These are phyloP conservation scores for Ambrosiella beaveri DNA, from an alignment of 2,329 filamentous ascomycete species.

Conservation along the genomic window DNA sequence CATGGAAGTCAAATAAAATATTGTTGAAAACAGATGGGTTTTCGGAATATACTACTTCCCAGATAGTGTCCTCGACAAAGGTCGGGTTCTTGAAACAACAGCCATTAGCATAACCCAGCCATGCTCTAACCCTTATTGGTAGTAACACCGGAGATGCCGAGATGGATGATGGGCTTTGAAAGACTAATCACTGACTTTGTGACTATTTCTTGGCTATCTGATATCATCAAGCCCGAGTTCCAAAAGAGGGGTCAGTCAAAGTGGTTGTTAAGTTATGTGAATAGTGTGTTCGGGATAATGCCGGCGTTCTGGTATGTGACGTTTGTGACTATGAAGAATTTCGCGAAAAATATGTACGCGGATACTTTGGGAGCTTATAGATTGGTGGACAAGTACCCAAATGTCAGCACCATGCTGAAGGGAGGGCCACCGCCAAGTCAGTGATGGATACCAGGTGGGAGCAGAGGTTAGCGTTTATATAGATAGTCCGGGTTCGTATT, in stretches of 20 bases:
- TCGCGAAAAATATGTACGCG: not conserved
- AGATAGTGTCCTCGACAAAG: conserved; percentile 19
- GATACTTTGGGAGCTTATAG: not conserved
- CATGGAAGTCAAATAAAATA: conserved; percentile 29
- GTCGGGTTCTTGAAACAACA: not conserved
- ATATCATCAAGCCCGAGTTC: conserved; percentile 22
- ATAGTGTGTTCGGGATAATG: not conserved
- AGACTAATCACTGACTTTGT: conserved; percentile 45
- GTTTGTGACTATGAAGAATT: not conserved
- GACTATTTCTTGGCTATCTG: conserved; percentile 38
- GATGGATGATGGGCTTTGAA: conserved; percentile 24
- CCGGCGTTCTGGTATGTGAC: not conserved
- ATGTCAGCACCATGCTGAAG: not conserved
- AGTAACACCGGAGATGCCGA: conserved; percentile 20
- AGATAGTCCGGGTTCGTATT: too few species aligned
- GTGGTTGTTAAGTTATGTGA: not conserved
- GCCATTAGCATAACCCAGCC: too few species aligned
- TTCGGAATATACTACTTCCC: conserved; percentile 36
- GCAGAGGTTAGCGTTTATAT: too few species aligned
- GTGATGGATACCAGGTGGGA: not conserved
- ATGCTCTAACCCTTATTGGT: not conserved
- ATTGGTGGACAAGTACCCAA: not conserved
- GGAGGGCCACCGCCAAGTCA: not conserved
- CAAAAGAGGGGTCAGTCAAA: not conserved
- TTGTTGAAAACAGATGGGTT: conserved; percentile 41